A percentile compares a stretch with the other conserved stretches of the same genome.
Evolutionary conservation across 768 basidiomycete genomes (phyloP).

Genomic region (Flagelloscypha sp.): DNA sequence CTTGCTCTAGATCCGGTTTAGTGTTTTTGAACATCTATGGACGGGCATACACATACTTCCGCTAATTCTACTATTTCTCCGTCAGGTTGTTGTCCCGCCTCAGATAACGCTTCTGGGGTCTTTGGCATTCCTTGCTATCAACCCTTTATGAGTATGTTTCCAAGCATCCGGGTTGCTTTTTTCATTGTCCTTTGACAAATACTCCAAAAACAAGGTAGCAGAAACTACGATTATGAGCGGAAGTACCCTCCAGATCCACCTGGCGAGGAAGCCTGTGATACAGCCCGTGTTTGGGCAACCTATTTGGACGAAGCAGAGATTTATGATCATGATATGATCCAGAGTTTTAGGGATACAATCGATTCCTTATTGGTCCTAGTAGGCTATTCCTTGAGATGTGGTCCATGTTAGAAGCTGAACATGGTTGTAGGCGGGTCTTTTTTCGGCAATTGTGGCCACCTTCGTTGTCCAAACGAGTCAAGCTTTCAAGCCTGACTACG

Average conservation of each 20-base stretch:
- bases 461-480: not conserved
- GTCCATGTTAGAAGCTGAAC: too few species aligned
- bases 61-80: too few species aligned
- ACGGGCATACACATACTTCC: too few species aligned
- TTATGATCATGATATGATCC: not conserved
- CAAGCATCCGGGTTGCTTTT: too few species aligned
- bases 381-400: not conserved
- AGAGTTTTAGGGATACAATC: not conserved
- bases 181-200: too few species aligned
- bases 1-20: too few species aligned
- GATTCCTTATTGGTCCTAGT: slow-evolving; percentile 1
- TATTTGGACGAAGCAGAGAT: slow-evolving; percentile 1
- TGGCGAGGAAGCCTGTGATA: not conserved
- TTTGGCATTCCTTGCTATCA: too few species aligned
- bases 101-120: too few species aligned
- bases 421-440: not conserved
- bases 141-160: too few species aligned
- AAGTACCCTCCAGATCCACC: slow-evolving; percentile 1
- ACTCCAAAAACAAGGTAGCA: too few species aligned
- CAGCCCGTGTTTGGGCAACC: slow-evolving; percentile 1
- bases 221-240: slow-evolving; percentile 1
- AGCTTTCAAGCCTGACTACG: not conserved
- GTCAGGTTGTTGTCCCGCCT: too few species aligned
- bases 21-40: too few species aligned
- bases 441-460: slow-evolving; percentile 1